Percentiles rank a stretch among this genome's conserved stretches.
phyloP scores from a whole-genome alignment of 306 rosid genomes.

The Pterocarpus santalinus region DNA sequence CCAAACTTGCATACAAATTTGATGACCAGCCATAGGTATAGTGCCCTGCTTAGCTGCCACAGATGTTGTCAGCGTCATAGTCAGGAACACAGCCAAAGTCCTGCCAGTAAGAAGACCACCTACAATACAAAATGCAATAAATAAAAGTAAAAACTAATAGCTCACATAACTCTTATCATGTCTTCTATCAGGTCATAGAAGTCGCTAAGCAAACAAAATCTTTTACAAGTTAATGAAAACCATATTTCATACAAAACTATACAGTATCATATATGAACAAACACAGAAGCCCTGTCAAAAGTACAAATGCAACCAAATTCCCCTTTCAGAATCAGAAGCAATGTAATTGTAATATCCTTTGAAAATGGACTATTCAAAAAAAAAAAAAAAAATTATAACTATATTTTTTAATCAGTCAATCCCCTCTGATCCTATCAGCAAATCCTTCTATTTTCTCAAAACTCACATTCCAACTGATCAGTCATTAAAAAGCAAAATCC shows the following conservation, averaged over 20 bases:
- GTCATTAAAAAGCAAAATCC: conserved; percentile 1
- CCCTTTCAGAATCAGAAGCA: background rate
- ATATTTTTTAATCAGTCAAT: background rate
- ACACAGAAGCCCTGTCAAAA: conserved; percentile 22
- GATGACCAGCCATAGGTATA: conserved; percentile 91
- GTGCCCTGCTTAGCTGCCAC: conserved; percentile 92
- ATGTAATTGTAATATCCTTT: conserved; percentile 1
- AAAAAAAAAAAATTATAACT: background rate
- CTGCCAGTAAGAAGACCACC: conserved; percentile 91
- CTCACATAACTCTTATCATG: background rate
- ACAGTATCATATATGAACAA: conserved; percentile 1
- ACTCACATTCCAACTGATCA: conserved; percentile 5
- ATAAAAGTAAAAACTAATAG: conserved; percentile 38
- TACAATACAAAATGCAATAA: conserved; percentile 54
- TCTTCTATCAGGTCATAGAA: conserved; percentile 26
- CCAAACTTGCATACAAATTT: conserved; percentile 93
- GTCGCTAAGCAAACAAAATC: conserved; percentile 27
- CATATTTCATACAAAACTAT: conserved; percentile 19
- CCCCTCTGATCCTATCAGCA: background rate
- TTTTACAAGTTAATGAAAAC: conserved; percentile 37
- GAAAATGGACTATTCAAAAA: conserved; percentile 11
- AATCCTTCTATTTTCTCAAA: conserved; percentile 27
- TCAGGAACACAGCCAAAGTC: conserved; percentile 81
- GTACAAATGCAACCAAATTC: background rate
- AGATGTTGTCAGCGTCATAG: conserved; percentile 87